A percentile compares a stretch with the other conserved stretches of the same genome.
These are phyloP conservation scores for Oryza coarctata DNA, from an alignment of 176 grass and related monocot species.

Conservation along the genomic window DNA sequence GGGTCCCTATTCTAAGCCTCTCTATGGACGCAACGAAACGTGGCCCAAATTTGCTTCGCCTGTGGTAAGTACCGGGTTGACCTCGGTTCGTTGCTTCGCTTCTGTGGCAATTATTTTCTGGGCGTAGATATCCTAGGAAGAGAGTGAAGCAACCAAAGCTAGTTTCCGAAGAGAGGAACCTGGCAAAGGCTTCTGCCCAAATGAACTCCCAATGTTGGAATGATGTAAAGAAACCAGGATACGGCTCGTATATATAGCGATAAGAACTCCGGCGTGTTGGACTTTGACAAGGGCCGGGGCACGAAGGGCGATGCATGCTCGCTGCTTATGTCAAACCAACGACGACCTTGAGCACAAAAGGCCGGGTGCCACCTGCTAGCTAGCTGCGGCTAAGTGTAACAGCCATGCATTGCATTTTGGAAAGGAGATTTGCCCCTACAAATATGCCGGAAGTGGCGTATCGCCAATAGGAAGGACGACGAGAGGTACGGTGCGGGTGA, in stretches of 20 bases:
- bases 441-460: conserved; percentile 20
- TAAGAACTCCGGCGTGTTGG: neutral
- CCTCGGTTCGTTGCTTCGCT: neutral
- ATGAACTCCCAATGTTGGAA: conserved; percentile 37
- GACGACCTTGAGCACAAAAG: conserved; percentile 25
- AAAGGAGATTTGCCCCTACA: neutral
- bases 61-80: conserved; percentile 31
- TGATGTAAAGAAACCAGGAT: conserved; percentile 7
- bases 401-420: conserved; percentile 17
- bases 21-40: neutral
- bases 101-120: conserved; percentile 2
- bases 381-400: conserved; percentile 10
- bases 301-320: neutral
- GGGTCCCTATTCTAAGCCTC: conserved; percentile 28
- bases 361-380: neutral
- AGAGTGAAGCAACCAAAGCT: neutral
- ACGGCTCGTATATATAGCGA: conserved; percentile 32
- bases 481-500: neutral
- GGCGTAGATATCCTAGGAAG: neutral
- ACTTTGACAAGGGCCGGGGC: conserved; percentile 27
- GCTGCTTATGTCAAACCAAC: conserved; percentile 1
- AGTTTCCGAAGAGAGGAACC: conserved; percentile 26
- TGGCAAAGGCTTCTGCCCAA: conserved; percentile 7
- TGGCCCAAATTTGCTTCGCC: neutral
- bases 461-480: neutral